A percentile compares a stretch with the other conserved stretches of the same genome.
These are phyloP conservation scores for Fistulinella prunicolor DNA, from an alignment of 768 basidiomycete genomes.

Conservation along the genomic window DNA sequence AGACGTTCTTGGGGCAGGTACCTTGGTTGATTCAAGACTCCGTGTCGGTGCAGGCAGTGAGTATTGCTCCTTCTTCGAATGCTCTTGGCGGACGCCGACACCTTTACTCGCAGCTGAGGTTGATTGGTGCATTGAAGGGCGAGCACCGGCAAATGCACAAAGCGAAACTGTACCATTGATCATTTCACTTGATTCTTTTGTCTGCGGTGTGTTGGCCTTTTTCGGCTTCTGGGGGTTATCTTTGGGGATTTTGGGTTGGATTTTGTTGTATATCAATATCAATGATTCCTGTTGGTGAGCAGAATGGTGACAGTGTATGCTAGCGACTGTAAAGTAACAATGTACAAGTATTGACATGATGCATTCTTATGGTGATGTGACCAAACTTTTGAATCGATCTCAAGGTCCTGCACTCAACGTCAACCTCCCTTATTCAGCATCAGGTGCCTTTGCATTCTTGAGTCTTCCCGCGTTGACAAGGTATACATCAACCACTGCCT, in stretches of 20 bases:
- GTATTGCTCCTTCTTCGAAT: neutral
- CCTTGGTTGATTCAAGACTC: conserved; percentile 5
- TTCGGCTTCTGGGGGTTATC: neutral
- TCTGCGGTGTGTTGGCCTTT: neutral
- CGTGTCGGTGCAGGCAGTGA: conserved; percentile 2
- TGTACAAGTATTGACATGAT: neutral
- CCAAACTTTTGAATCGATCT: too few species aligned
- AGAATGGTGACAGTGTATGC: too few species aligned
- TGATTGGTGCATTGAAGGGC: neutral
- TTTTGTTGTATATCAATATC: neutral
- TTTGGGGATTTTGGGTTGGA: neutral
- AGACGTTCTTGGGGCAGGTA: conserved; percentile 8
- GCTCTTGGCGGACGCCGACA: neutral
- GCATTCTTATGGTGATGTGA: too few species aligned
- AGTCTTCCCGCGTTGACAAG: too few species aligned
- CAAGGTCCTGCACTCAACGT: too few species aligned
- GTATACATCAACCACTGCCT: too few species aligned
- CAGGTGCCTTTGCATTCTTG: too few species aligned
- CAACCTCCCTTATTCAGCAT: too few species aligned
- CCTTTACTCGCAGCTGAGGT: neutral
- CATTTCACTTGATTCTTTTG: neutral
- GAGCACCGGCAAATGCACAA: neutral
- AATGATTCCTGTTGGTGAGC: too few species aligned
- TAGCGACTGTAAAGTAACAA: too few species aligned
- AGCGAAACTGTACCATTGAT: neutral